phyloP scores from a whole-genome alignment of 2,329 filamentous ascomycete species.

The Cladosporium sp. region DNA sequence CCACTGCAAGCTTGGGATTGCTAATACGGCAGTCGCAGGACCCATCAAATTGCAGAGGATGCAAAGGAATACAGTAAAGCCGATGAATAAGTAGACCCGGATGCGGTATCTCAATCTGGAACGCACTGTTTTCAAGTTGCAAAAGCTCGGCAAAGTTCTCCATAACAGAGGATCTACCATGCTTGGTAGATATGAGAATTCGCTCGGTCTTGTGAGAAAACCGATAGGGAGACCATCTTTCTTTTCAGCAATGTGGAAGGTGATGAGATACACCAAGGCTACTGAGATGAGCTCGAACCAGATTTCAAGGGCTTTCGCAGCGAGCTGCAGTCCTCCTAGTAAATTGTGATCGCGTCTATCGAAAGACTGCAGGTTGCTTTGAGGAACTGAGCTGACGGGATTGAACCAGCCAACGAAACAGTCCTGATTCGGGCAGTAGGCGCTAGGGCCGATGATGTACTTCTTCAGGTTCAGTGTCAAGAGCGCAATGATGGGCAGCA shows the following conservation, averaged over 20 bases:
- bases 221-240: constrained; percentile 24
- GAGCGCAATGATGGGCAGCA: constrained; percentile 23
- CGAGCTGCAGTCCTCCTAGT: constrained; percentile 27
- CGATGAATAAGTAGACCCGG: background rate
- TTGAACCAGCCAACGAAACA: constrained; percentile 18
- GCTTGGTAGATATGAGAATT: constrained; percentile 22
- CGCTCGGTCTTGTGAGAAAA: constrained; percentile 23
- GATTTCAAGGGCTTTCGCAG: constrained; percentile 27
- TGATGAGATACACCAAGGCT: constrained; percentile 25
- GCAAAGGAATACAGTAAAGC: constrained; percentile 15
- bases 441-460: constrained; percentile 25
- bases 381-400: constrained; percentile 3
- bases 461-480: constrained; percentile 23
- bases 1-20: constrained; percentile 25
- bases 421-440: constrained; percentile 21
- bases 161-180: constrained; percentile 23
- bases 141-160: constrained; percentile 12
- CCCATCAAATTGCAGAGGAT: constrained; percentile 29
- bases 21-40: constrained; percentile 25
- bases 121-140: background rate
- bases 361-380: constrained; percentile 14
- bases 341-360: constrained; percentile 24
- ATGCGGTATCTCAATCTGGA: background rate
- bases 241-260: constrained; percentile 21
- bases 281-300: constrained; percentile 28